Conservation (phyloP, 2,329 filamentous ascomycete species). For the Fusarium sp. region DNA sequence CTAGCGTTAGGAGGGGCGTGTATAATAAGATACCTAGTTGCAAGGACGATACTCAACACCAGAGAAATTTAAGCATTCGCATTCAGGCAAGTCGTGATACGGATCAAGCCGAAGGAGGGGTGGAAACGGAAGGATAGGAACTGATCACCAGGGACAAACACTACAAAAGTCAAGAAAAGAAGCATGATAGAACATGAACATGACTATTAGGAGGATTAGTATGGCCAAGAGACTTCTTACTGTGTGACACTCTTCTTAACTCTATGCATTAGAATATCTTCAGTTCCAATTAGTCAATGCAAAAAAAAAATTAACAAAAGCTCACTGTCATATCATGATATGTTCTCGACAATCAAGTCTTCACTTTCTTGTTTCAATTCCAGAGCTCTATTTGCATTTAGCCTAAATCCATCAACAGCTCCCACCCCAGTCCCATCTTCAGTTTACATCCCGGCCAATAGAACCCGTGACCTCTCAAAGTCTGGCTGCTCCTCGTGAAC, state of each 20-base stretch:
- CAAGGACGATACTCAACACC: constrained; percentile 1
- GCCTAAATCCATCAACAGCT: constrained; percentile 31
- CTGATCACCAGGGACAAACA: neutral
- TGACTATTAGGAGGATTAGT: neutral
- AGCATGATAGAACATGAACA: neutral
- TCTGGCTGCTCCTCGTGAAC: constrained; percentile 25
- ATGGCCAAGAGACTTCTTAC: neutral
- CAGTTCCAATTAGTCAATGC: neutral
- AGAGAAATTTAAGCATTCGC: neutral
- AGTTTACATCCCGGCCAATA: constrained; percentile 35
- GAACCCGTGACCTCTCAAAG: constrained; percentile 2
- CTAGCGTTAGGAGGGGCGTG: constrained; percentile 2
- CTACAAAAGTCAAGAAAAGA: neutral
- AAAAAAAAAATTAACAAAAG: neutral
- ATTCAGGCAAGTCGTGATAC: constrained; percentile 17
- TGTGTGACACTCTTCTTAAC: neutral
- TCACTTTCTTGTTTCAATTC: neutral
- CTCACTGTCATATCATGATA: neutral
- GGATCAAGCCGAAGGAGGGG: constrained; percentile 9
- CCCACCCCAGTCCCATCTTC: neutral
- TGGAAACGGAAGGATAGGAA: constrained; percentile 9
- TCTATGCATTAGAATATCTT: neutral
- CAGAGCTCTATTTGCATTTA: constrained; percentile 23
- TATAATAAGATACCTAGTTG: neutral
- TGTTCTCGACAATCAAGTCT: neutral